Base-by-base conservation (phyloP, 495 filamentous ascomycete genomes). In the Podospora tetraspora region DNA sequence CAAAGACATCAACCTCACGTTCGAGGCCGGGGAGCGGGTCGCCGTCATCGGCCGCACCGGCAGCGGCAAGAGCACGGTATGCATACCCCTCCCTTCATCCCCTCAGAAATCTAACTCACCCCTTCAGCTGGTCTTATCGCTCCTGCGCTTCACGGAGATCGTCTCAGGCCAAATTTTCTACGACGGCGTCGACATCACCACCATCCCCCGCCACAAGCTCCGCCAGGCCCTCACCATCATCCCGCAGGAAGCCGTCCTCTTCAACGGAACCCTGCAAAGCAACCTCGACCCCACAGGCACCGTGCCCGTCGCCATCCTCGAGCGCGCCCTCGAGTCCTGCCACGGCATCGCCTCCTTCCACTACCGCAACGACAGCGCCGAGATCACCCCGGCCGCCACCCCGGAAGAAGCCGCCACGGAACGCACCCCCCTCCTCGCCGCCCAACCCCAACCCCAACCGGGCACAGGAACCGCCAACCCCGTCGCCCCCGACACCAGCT, bases 11-110 rank as follows among this genome's bases (percentile, higher is more conserved):
- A 82, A 80, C 63, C 80, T 89, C 66, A 78, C 75, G 58, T 82
- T 84, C 21, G 64, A 76, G 9, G 78, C 86, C 19, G 86, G 86
- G 12, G 82, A 87, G 68, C 81, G 82, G 32, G 78, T 88, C 57
- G 86, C 81, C 2, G 76, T 88, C 43, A 82, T 86, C 9, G 86
- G 86, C 21, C 81, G 86, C 22, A 87, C 85, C 6, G 86, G 86
- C 7, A 84, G 84, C 24, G 86, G 86, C n/a, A 88, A 89, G 71
- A 86, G 84, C 63, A 85, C 84, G 52, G 77, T 79, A 74, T 73
- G 78, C 70, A 10, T 21, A 69, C 24, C 19, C 21, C 11, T 1
- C 21, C 32, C 29, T 22, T 3, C 9, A 9, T 62, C 60, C n/a
- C 32, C 27, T 19, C n/a, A 22, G 10, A 59, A 43, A 64, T 63